Evolutionary conservation across 495 filamentous ascomycete genomes (phyloP), one percentile per base, ranked within the genome.

Genomic region (Daldinia loculata): DNA sequence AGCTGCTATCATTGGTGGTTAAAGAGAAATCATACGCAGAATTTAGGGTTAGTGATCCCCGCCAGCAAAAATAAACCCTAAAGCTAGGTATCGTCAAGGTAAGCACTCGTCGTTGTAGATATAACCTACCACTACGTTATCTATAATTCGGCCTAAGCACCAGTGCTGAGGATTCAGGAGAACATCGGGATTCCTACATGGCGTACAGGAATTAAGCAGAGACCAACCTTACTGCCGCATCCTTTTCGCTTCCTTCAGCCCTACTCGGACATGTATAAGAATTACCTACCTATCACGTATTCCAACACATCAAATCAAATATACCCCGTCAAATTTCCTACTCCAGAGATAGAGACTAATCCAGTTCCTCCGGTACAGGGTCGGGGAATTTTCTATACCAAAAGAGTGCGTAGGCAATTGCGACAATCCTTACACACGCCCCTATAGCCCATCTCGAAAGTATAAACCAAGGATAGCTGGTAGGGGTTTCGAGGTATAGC

Each of bases 161-260:
- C n/a, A 8, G 15, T 17, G 6, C 15, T 45, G 19, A 22, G 19
- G 17, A 24, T 5, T 24, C 19, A 4, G 19, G 17, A 17, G 17
- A 45, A 11, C 17, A 2, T 22, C 17, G 8, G n/a, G 43, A 22
- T 48, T 48, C 19, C 17, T 48, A 22, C 43, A 24, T 14, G 43
- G 43, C 27, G 14, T 53, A 53, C 15, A 9, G 26, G 26, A 29
- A 30, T 30, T 29, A 14, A 24, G 19, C 36, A 55, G 55, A 26
- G 45, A 64, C 30, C 55, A 64, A 19, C 36, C 30, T 36, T 36
- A 19, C 34, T 14, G 45, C 19, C 53, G 32, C 14, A 12, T 66
- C 55, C 56, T 66, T 60, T 32, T 36, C 55, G 43, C 55, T n/a
- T 56, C 52, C 17, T 48, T 12, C 36, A 64, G 27, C 51, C 52